Base-by-base conservation (phyloP, 176 grass and related monocot species). In the Ensete ventricosum region DNA sequence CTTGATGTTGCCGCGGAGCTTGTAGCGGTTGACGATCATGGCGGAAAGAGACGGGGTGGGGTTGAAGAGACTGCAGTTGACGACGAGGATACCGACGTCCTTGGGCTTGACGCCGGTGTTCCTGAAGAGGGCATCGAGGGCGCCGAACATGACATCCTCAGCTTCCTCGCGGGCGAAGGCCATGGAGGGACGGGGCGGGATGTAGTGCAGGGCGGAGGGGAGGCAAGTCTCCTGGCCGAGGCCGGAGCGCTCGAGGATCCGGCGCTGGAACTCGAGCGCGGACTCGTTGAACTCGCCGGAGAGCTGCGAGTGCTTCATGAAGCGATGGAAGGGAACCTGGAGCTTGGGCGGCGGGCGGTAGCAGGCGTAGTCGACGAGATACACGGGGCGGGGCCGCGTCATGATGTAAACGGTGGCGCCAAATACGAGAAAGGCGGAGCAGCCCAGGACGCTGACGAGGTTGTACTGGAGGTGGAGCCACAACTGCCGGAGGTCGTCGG, bases 1-100 rank as follows among this genome's bases (percentile, higher is more conserved):
- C 23, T 73, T 75, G 66, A 88, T 79, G 69, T 88, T 81, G 29
- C 86, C 63, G 26, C 86, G 68, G n/a, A 88, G 82, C 54, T 76
- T 81, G 74, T 89, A 89, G 25, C 69, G 67, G 76, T 89, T 89
- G 14, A 89, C 65, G 76, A 89, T 77, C 87, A 89, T 89, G 76
- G 80, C 87, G 50, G 87, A 77, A 10, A 89, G 64, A 0, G 87
- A 83, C 4, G 87, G 87, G n/a, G 73, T 77, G 7, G 87, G 87
- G 23, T 82, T 74, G 67, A 89, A 89, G 72, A 81, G 67, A 67
- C 87, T 89, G 66, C 86, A 88, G 43, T 88, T 88, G 65, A 88
- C 74, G 16, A 85, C 75, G 13, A 87, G 77, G 23, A 87, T 81
- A 7, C 76, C 82, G 51, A 88, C 53, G 50, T 76, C 69, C 69